Base-by-base conservation (phyloP, 345 rosid species). In the Rhodomyrtus tomentosa region DNA sequence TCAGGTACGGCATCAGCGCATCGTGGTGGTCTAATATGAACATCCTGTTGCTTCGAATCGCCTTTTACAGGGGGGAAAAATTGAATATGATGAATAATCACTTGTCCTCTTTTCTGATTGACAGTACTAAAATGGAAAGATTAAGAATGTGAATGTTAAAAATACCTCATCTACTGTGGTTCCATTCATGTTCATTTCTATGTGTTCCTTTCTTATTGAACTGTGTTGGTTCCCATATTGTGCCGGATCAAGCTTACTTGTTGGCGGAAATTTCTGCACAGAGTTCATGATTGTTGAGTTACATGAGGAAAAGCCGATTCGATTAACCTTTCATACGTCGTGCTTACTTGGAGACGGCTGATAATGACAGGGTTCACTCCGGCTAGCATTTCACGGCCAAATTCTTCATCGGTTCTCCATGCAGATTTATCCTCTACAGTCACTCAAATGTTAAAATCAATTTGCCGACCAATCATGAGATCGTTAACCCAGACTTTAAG, bases 11-110 rank as follows among this genome's bases (percentile, higher is more conserved):
- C 96, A 93, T 93, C 82, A 96, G 86, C 40, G 92, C 91, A 38
- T 96, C 99, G 18, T 96, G 98, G 84, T 96, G 94, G 89, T 96
- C 93, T 81, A 95, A 87, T 87, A 96, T 93, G 87, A 88, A 96
- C 85, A 95, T 73, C 89, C 58, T 94, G 84, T 93, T 94, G 50
- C 81, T 85, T 85, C 86, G 81, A 27, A 94, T 84, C 81, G 98
- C 98, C 95, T 96, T 86, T 82, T 32, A 24, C 42, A 32, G 13
- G 12, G 76, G 38, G 76, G 21, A 1, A 16, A 29, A 62, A 7
- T 62, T 62, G 42, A 62, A 32, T 22, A 62, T 62, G 42, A 32
- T 32, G 42, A 62, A 62, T 16, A 29, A 62, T 62, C 42, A 16
- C 74, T 62, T 62, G 74, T 42, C 16, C 22, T 32, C 42, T 32